Percentiles rank a stretch among this genome's conserved stretches.
Conservation (phyloP, 2,329 filamentous ascomycete genomes). For the Dichotomopilus funicola region DNA sequence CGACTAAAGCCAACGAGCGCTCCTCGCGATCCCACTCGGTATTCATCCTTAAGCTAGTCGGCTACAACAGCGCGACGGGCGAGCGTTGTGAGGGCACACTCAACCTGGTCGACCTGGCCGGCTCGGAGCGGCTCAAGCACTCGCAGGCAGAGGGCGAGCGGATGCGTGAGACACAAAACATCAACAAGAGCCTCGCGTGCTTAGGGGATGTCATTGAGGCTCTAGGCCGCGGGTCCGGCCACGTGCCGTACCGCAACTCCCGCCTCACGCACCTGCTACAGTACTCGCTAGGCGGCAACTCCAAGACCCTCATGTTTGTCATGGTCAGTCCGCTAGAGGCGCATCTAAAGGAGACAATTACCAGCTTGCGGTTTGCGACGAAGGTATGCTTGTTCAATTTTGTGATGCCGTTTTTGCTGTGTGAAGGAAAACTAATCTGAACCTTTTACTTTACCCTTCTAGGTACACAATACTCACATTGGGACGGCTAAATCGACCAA, state of each 20-base stretch:
- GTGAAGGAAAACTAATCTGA: slow-evolving; percentile 4
- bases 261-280: slow-evolving; percentile 95
- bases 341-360: slow-evolving; percentile 87
- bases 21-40: slow-evolving; percentile 93
- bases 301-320: slow-evolving; percentile 98
- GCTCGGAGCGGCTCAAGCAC: slow-evolving; percentile 83
- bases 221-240: slow-evolving; percentile 74
- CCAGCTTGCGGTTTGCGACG: slow-evolving; percentile 90
- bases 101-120: slow-evolving; percentile 92
- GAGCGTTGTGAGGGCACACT: slow-evolving; percentile 88
- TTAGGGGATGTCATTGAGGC: slow-evolving; percentile 92
- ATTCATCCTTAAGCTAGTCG: slow-evolving; percentile 77
- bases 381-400: slow-evolving; percentile 53
- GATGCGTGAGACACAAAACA: slow-evolving; percentile 90
- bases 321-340: slow-evolving; percentile 92
- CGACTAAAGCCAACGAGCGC: slow-evolving; percentile 94
- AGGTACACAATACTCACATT: slow-evolving; percentile 86
- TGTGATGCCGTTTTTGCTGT: slow-evolving; percentile 1
- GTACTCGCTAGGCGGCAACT: slow-evolving; percentile 90
- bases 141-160: slow-evolving; percentile 80
- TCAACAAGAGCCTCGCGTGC: slow-evolving; percentile 91
- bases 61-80: slow-evolving; percentile 66
- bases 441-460: neutral
- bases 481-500: slow-evolving; percentile 76
- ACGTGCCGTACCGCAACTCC: slow-evolving; percentile 92